Percentiles rank a stretch among this genome's conserved stretches.
Conservation (phyloP, 129 eudicot species). For the Helichrysum umbraculigerum region DNA sequence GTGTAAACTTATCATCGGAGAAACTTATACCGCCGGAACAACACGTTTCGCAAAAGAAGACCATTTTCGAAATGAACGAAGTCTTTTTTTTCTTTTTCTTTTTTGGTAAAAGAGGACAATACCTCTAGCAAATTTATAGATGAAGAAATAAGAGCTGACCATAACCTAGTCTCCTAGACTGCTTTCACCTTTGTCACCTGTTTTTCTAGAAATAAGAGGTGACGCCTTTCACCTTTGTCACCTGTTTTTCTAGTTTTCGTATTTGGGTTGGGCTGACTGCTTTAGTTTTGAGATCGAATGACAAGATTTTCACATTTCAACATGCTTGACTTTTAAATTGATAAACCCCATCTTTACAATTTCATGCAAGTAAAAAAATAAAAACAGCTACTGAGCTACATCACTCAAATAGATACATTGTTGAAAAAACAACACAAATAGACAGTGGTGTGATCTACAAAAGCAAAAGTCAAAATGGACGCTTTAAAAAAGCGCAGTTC, state of each 20-base stretch:
- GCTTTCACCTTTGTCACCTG: too few species aligned
- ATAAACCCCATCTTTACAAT: conserved; percentile 6
- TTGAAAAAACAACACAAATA: conserved; percentile 12
- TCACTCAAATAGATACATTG: background rate
- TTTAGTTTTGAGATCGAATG: background rate
- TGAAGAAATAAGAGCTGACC: too few species aligned
- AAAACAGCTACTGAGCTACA: conserved; percentile 19
- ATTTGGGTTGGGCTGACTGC: background rate
- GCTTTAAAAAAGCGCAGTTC: background rate
- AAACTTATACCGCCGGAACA: too few species aligned
- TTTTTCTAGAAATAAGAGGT: too few species aligned
- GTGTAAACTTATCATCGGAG: too few species aligned
- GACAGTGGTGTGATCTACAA: conserved; percentile 4
- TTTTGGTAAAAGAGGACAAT: too few species aligned
- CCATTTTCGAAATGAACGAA: too few species aligned
- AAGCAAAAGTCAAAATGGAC: background rate
- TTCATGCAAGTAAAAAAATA: background rate
- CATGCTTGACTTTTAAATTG: background rate
- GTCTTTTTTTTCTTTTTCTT: too few species aligned
- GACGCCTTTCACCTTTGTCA: too few species aligned
- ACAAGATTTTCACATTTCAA: background rate
- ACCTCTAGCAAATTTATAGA: too few species aligned
- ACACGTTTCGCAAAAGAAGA: too few species aligned
- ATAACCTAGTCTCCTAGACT: too few species aligned
- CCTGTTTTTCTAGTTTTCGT: background rate